Evolutionary conservation across 768 basidiomycete species (phyloP).

Genomic region (Favolaschia claudopus): DNA sequence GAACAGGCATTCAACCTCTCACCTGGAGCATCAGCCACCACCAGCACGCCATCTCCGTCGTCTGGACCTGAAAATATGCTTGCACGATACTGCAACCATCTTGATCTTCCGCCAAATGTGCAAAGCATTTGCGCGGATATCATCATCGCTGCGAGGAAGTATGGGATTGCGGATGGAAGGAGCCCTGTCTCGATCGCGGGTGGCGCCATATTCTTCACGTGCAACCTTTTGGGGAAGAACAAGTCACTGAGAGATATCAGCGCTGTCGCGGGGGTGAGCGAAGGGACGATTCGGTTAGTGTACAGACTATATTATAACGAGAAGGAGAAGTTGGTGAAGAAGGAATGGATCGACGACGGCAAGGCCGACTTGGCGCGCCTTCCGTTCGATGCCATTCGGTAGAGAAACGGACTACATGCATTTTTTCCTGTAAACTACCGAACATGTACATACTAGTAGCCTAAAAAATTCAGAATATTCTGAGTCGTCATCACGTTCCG

Average conservation of each 20-base stretch:
- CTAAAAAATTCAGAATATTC: no score
- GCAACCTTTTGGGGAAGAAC: constrained; percentile 75
- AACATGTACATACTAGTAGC: no score
- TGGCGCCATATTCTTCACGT: constrained; percentile 94
- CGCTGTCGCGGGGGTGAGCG: constrained; percentile 91
- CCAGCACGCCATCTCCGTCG: constrained; percentile 53
- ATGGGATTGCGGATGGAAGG: constrained; percentile 92
- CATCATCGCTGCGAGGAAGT: constrained; percentile 78
- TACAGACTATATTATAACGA: constrained; percentile 81
- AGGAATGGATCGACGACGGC: constrained; percentile 86
- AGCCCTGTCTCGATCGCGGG: constrained; percentile 99
- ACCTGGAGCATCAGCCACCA: constrained; percentile 73
- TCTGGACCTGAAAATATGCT: constrained; percentile 87
- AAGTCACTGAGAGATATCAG: constrained; percentile 89
- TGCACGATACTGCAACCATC: constrained; percentile 93
- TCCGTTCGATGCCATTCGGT: constrained; percentile 38
- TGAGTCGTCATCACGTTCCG: no score
- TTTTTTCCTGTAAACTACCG: no score
- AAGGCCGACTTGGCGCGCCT: constrained; percentile 64
- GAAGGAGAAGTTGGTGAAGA: constrained; percentile 81
- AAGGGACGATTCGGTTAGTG: constrained; percentile 92
- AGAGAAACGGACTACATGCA: no score
- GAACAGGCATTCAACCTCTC: constrained; percentile 89
- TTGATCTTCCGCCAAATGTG: constrained; percentile 83
- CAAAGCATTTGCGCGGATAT: constrained; percentile 87